phyloP scores from a whole-genome alignment of 2,329 filamentous ascomycete genomes.

The Huntiella savannae region DNA sequence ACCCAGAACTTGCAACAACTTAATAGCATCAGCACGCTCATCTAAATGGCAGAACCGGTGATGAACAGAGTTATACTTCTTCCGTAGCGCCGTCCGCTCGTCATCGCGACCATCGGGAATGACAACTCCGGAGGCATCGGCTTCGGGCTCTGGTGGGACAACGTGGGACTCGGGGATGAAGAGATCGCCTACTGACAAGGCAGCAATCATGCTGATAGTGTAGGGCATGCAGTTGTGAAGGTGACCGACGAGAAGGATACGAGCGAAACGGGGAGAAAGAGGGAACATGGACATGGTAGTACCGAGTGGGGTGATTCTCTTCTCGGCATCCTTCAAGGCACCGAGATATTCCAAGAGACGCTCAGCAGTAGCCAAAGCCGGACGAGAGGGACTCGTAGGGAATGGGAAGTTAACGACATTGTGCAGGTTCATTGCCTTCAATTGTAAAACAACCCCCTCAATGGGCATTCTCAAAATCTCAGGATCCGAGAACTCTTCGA shows the following conservation, averaged over 20 bases:
- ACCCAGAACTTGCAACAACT: constrained; percentile 72
- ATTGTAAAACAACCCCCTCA: constrained; percentile 76
- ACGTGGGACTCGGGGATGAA: constrained; percentile 70
- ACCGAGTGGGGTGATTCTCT: constrained; percentile 57
- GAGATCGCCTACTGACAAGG: constrained; percentile 70
- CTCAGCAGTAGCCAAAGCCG: constrained; percentile 65
- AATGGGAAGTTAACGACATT: constrained; percentile 90
- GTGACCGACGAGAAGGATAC: constrained; percentile 78
- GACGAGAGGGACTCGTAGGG: constrained; percentile 66
- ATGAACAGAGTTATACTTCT: constrained; percentile 49
- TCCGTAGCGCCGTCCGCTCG: constrained; percentile 42
- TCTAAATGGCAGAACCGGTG: constrained; percentile 65
- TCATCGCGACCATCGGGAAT: constrained; percentile 55
- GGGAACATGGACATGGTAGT: constrained; percentile 75
- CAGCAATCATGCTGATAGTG: constrained; percentile 73
- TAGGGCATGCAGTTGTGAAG: constrained; percentile 67
- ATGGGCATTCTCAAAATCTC: constrained; percentile 84
- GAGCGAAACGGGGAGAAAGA: constrained; percentile 72
- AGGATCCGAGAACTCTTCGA: constrained; percentile 67
- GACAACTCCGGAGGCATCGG: constrained; percentile 27
- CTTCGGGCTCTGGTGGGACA: constrained; percentile 34
- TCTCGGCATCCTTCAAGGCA: constrained; percentile 49
- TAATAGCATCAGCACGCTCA: constrained; percentile 70
- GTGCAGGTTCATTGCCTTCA: constrained; percentile 86
- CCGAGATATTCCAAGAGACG: constrained; percentile 71